Evolutionary conservation across 176 grass and related monocot species (phyloP), one percentile per base, ranked within the genome.

Genomic region (Hordeum vulgare): DNA sequence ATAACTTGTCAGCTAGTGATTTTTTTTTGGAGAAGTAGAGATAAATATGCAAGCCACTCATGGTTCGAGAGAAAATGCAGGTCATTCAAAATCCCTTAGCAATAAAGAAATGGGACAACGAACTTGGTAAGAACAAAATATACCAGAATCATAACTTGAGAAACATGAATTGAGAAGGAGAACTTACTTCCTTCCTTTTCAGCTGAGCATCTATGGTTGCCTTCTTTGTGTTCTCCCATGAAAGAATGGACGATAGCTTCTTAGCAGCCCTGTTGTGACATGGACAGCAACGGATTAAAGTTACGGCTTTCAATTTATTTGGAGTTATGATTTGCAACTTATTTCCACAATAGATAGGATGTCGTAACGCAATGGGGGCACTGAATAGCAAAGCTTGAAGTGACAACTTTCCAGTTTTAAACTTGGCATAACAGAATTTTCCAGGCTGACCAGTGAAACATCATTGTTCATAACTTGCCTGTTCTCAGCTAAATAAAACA

Each of bases 171-270:
- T 17, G 17, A 62, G 51, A 65, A 0, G 14, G 36, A 3, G 28
- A 42, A 39, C 75, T 53, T 93, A 98, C 96, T 94, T 98, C 90
- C 66, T 88, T 91, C 61, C 35, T 89, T 86, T 85, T 95, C 25
- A 98, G 41, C 11, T 88, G 78, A 74, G 93, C 91, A 87, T 98
- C 91, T 60, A 89, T 35, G 41, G 66, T 34, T 74, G 93, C 93
- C 68, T 84, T 90, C 60, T 91, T 90, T 71, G 93, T 77, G 82
- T 98, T 98, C 85, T 98, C 96, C 93, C 93, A 94, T 49, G 93
- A 85, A 82, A 90, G 69, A 83, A 98, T 89, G 29, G 73, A 17
- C n/a, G 87, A 88, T n/a, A 89, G 34, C 83, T 98, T 91, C 87
- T 91, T 98, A 68, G 66, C 63, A 21, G 82, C 86, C 84, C 96